Base-by-base conservation (phyloP, 768 basidiomycete species). In the Tulasnella sp. region DNA sequence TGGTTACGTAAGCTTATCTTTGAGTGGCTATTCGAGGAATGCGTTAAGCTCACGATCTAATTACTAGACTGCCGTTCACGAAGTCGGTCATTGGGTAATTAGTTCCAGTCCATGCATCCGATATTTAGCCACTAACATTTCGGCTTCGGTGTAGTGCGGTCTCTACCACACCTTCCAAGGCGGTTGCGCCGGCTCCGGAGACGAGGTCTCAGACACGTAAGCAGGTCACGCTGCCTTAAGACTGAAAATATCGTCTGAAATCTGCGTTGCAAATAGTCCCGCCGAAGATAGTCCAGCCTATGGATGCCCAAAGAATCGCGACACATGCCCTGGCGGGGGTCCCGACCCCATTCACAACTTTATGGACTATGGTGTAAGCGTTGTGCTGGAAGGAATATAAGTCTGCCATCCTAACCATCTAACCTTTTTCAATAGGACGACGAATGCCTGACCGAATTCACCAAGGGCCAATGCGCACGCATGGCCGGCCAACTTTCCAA, bases 141-240 rank as follows among this genome's bases (percentile, higher is more conserved):
- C 74, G 9, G 44, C 14, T 46, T 9, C 20, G 2, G 16, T 31
- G 34, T 31, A 69, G 64, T 69, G 64, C 64, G 87, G 87, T 11
- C 83, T 87, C 22, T 86, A 86, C 81, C 87, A 88, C 82, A 87
- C 87, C 4, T 89, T 88, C 84, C 84, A 87, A 84, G 87, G 84
- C 34, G 83, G 83, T 31, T 84, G 84, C 83, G 24, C 78, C 37
- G 81, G 79, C 18, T 40, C 37, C 20, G 84, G 83, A 3, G 84
- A 84, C 80, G 73, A 31, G 44, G 84, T 84, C 31, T 73, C 75
- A 8, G 81, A 82, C 34, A 82, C 81, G 81, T 82, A 58, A 84
- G 83, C 58, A 80, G 83, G 58, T 37, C 80, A 20, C 69, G 85
- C 24, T 85, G 84, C 24, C 84, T 83, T 28, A n/a, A n/a, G n/a